Percentiles rank a stretch among this genome's conserved stretches.
phyloP scores from a whole-genome alignment of 495 filamentous ascomycete species.

The Penicillium manginii region DNA sequence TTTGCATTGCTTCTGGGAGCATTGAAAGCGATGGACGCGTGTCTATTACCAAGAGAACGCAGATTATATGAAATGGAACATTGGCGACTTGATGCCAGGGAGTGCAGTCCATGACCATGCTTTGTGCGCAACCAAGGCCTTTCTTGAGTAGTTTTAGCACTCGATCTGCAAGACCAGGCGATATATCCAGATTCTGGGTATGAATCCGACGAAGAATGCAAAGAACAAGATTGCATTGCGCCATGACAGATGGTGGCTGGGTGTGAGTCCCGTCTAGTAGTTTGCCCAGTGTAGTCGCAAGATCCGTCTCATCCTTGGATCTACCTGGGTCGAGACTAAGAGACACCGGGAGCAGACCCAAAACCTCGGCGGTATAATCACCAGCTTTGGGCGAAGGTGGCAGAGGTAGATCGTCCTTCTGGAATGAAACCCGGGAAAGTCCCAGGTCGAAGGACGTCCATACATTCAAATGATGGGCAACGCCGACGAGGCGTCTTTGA shows the following conservation, averaged over 20 bases:
- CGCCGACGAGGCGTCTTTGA: conserved; percentile 41
- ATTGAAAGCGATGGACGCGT: conserved; percentile 45
- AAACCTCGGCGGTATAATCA: conserved; percentile 42
- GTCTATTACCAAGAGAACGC: conserved; percentile 54
- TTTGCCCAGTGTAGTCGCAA: conserved; percentile 27
- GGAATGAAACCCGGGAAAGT: conserved; percentile 44
- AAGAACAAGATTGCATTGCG: conserved; percentile 53
- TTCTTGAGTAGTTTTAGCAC: conserved; percentile 30
- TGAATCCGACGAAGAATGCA: conserved; percentile 52
- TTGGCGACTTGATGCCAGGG: conserved; percentile 59
- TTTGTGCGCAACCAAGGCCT: conserved; percentile 34
- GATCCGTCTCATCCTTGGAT: conserved; percentile 29
- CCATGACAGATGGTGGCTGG: conserved; percentile 41
- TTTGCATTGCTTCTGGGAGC: conserved; percentile 50
- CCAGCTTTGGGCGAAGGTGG: conserved; percentile 24
- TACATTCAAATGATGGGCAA: conserved; percentile 48
- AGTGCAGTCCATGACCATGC: conserved; percentile 34
- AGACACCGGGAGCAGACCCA: conserved; percentile 41
- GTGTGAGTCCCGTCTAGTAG: conserved; percentile 34
- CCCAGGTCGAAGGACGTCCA: conserved; percentile 57
- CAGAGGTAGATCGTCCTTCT: conserved; percentile 29
- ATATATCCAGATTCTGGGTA: conserved; percentile 38
- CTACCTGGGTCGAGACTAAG: conserved; percentile 40
- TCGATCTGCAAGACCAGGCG: conserved; percentile 28
- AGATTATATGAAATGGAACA: conserved; percentile 56